phyloP scores from a whole-genome alignment of 78 protist genomes.

The Carpediemonas membranifera region DNA sequence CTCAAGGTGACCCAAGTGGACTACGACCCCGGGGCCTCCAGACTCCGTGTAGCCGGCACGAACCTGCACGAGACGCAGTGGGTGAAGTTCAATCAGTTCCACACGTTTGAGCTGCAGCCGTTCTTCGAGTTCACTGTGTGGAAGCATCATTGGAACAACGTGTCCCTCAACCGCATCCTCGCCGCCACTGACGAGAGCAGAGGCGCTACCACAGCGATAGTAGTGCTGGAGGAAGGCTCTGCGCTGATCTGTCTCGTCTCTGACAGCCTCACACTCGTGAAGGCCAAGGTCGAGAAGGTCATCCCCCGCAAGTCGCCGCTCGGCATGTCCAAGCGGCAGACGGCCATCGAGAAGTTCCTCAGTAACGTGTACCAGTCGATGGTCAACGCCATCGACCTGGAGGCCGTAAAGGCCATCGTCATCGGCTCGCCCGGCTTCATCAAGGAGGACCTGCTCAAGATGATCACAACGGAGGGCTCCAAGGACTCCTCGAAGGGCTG shows the following conservation, averaged over 20 bases:
- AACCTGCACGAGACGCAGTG: neutral
- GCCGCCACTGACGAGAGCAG: neutral
- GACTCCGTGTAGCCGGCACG: neutral
- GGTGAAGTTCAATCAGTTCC: neutral
- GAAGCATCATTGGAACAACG: neutral
- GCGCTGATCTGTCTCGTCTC: neutral
- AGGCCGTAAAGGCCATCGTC: neutral
- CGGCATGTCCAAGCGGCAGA: neutral
- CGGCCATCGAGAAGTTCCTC: neutral
- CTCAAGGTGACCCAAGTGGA: neutral
- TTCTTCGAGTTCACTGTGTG: neutral
- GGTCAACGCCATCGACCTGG: neutral
- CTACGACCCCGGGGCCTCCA: neutral
- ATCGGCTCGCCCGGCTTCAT: constrained; percentile 1
- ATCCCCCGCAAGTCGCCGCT: neutral
- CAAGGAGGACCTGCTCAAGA: neutral
- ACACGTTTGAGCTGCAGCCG: neutral
- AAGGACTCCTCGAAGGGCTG: neutral
- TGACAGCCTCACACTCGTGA: neutral
- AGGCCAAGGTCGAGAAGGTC: neutral
- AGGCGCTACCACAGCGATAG: neutral
- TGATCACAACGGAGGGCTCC: neutral
- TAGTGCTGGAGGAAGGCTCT: neutral
- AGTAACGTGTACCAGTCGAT: neutral
- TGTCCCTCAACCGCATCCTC: neutral